Evolutionary conservation across 2,329 filamentous ascomycete genomes (phyloP).

Genomic region (Salinomyces thailandicus): DNA sequence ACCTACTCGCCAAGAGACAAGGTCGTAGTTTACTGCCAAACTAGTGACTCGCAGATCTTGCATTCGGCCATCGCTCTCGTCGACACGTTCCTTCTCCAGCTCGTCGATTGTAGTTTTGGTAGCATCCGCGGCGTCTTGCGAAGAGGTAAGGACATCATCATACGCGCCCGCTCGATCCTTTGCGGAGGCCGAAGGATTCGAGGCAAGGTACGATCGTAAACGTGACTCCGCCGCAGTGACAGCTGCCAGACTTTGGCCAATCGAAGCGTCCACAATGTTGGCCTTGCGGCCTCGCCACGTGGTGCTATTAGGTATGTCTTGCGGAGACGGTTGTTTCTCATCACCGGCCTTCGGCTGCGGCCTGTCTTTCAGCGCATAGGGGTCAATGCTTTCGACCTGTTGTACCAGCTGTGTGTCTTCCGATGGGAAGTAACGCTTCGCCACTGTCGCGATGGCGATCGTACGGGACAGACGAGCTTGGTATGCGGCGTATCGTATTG

Average conservation of each 20-base stretch:
- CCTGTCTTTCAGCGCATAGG: conserved; percentile 53
- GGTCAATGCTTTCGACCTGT: conserved; percentile 60
- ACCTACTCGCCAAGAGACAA: conserved; percentile 90
- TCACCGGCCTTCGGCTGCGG: conserved; percentile 18
- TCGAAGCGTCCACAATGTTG: conserved; percentile 83
- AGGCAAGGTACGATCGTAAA: conserved; percentile 39
- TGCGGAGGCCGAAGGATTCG: conserved; percentile 31
- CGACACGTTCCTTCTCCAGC: conserved; percentile 68
- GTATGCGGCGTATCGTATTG: conserved; percentile 88
- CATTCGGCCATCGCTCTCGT: conserved; percentile 75
- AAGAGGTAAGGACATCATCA: conserved; percentile 78
- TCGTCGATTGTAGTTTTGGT: conserved; percentile 92
- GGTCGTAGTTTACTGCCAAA: conserved; percentile 85
- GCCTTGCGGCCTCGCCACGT: conserved; percentile 80
- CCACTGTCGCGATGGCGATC: conserved; percentile 66
- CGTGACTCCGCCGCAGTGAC: conserved; percentile 48
- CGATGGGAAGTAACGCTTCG: conserved; percentile 64
- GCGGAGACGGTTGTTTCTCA: conserved; percentile 14
- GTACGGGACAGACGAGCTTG: conserved; percentile 81
- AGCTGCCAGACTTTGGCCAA: conserved; percentile 69
- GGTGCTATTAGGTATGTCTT: conserved; percentile 58
- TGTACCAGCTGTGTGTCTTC: conserved; percentile 52
- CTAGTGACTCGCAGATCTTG: conserved; percentile 86
- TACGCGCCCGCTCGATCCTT: conserved; percentile 73
- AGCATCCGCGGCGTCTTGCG: conserved; percentile 87